Conservation (phyloP, 1,284 basidiomycete species). For the Mycena citricolor region DNA sequence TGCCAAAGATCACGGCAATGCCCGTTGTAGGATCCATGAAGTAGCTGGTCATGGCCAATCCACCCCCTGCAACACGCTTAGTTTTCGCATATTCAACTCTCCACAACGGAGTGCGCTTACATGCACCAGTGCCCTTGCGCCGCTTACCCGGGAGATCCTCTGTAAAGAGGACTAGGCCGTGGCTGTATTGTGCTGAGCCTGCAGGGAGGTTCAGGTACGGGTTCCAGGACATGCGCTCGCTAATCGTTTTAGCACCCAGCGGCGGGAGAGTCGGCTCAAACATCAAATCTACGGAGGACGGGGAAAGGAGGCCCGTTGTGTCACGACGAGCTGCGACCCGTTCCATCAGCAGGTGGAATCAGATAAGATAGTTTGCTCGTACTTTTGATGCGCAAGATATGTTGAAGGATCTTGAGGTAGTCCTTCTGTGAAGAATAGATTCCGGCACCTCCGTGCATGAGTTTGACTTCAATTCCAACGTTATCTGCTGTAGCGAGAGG, state of each 20-base stretch:
- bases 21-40: conserved; percentile 34
- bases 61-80: too few relatives aligned
- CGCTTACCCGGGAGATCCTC: conserved; percentile 26
- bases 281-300: conserved; percentile 24
- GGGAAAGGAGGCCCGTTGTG: conserved; percentile 25
- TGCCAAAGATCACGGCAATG: conserved; percentile 32
- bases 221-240: background rate
- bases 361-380: background rate
- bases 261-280: conserved; percentile 26
- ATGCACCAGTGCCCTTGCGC: conserved; percentile 28
- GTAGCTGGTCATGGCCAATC: conserved; percentile 33
- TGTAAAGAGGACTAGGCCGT: conserved; percentile 24
- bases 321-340: conserved; percentile 13
- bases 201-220: conserved; percentile 1
- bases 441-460: conserved; percentile 28
- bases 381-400: conserved; percentile 33
- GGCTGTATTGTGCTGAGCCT: conserved; percentile 21
- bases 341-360: background rate
- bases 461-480: conserved; percentile 23
- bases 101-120: too few relatives aligned
- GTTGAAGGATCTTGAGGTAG: conserved; percentile 32
- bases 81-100: too few relatives aligned
- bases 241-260: conserved; percentile 12
- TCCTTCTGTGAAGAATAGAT: conserved; percentile 30
- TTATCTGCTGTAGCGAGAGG: background rate